Conservation (phyloP, 345 rosid species). For the Gossypium herbaceum region DNA sequence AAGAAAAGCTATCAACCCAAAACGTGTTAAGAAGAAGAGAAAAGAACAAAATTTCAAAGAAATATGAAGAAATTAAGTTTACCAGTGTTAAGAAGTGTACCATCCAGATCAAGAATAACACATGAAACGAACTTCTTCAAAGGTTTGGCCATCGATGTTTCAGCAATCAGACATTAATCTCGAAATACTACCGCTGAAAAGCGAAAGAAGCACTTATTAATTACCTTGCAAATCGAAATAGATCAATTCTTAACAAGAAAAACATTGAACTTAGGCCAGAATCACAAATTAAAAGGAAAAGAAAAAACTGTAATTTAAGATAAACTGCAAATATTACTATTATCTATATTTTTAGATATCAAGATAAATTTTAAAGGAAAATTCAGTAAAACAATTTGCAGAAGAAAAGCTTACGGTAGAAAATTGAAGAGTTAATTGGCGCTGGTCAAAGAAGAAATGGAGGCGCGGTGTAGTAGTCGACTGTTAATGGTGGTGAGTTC, state of each 20-base stretch:
- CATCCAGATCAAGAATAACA: slow-evolving; percentile 75
- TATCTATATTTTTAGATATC: neutral
- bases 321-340: neutral
- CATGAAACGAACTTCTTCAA: slow-evolving; percentile 44
- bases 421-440: neutral
- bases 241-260: neutral
- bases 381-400: neutral
- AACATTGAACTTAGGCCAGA: neutral
- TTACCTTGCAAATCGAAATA: neutral
- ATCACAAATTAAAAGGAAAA: neutral
- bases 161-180: neutral
- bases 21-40: neutral
- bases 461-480: neutral
- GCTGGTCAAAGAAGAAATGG: neutral
- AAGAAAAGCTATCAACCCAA: neutral
- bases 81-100: slow-evolving; percentile 68
- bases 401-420: neutral
- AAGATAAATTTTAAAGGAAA: neutral
- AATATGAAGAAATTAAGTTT: neutral
- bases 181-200: neutral
- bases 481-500: neutral
- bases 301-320: neutral
- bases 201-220: neutral
- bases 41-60: neutral
- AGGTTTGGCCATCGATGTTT: slow-evolving; percentile 37